phyloP scores from a whole-genome alignment of 2,329 filamentous ascomycete species.

The Endoconidiophora laricicola region DNA sequence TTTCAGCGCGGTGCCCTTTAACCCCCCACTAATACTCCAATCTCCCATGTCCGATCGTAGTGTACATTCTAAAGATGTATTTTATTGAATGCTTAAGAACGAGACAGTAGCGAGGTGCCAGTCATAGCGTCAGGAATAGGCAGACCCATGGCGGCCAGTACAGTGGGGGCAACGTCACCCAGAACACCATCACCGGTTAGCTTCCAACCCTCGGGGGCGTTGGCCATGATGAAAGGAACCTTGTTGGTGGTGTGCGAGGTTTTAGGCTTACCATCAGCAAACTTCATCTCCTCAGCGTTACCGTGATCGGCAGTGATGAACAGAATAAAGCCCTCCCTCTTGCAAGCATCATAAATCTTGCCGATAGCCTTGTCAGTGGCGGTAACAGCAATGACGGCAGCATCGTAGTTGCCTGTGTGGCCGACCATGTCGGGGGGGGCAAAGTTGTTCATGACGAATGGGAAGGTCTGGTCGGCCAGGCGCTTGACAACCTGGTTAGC shows the following conservation, averaged over 20 bases:
- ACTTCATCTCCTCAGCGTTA: conserved; percentile 99
- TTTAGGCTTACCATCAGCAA: conserved; percentile 86
- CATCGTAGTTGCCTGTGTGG: conserved; percentile 93
- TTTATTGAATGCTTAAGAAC: conserved; percentile 3
- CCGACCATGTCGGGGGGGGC: conserved; percentile 98
- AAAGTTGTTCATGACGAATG: conserved; percentile 99
- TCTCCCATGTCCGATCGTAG: neutral
- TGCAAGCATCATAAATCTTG: conserved; percentile 81
- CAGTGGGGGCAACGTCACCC: conserved; percentile 89
- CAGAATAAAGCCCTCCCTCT: conserved; percentile 79
- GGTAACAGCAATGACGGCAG: conserved; percentile 67
- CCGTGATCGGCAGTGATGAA: conserved; percentile 96
- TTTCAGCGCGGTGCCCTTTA: conserved; percentile 1
- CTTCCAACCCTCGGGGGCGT: conserved; percentile 77
- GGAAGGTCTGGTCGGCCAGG: conserved; percentile 69
- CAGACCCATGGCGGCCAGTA: conserved; percentile 81
- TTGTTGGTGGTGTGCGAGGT: conserved; percentile 97
- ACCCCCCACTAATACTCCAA: conserved; percentile 1
- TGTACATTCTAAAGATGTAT: neutral
- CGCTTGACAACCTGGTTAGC: conserved; percentile 81
- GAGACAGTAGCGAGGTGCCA: conserved; percentile 60
- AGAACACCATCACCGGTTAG: conserved; percentile 81
- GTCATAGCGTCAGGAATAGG: conserved; percentile 86
- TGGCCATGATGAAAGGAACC: conserved; percentile 96
- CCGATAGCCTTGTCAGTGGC: conserved; percentile 91